Evolutionary conservation across 257 asterid species (phyloP), one percentile per base, ranked within the genome.

Genomic region (Solanum appendiculatum): DNA sequence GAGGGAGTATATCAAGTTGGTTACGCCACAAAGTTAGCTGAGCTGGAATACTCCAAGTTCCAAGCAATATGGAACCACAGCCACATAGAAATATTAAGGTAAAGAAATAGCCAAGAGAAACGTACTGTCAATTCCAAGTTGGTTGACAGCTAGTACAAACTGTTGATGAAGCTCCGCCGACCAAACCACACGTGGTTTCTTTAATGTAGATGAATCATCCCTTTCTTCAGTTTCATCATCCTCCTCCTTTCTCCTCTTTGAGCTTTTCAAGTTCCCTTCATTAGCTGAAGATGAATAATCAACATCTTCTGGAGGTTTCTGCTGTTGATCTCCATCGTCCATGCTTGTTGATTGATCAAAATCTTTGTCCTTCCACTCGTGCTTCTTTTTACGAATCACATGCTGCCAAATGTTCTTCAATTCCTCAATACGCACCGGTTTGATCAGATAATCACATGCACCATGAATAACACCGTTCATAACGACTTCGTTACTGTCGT

Each of bases 331-430:
- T 64, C 92, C 95, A 48, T 93, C 98, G 6, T 92, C 98, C 77
- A 89, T 90, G 60, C 93, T 95, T 54, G 92, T 95, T 0, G 94
- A 92, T 44, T 90, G 97, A 56, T 93, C 99, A 77, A 83, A 85
- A 80, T 95, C 98, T 91, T 87, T 95, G 18, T 93, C 98, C 88
- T 89, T 95, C 91, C 92, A 89, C 86, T 89, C 99, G 6, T 94
- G 92, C 93, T 93, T 93, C 94, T 89, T 94, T 87, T 93, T 96
- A 16, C 99, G 94, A 89, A 95, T 95, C 69, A 97, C 98, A 12
- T 95, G 99, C 87, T 96, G 99, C 99, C 99, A 97, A 92, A 97
- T 95, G 91, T 96, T 97, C 94, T 94, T 96, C 92, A 97, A 87
- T 3, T 98, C 99, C 93, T 95, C 99, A 74, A 97, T 95, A 0